Evolutionary conservation across 108 stramenopile species (phyloP).

Genomic region (Pseudonitzschia delicatissima): DNA sequence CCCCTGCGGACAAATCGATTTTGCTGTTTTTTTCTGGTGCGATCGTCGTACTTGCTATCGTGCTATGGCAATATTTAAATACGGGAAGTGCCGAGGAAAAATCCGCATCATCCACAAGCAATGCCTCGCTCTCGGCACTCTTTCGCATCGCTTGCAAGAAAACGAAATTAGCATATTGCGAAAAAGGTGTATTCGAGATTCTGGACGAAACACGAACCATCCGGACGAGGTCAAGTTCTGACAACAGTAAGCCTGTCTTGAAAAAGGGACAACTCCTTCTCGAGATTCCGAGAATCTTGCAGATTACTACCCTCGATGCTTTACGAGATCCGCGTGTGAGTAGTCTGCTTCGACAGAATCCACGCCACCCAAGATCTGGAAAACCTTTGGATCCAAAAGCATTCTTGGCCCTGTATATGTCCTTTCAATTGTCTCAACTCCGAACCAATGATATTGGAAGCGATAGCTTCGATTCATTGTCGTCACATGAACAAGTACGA

Average conservation of each 20-base stretch:
- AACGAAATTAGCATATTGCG: not conserved
- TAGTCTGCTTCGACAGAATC: not conserved
- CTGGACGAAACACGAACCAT: not conserved
- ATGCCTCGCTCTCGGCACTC: not conserved
- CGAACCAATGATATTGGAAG: not conserved
- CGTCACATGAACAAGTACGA: not conserved
- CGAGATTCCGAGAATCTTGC: not conserved
- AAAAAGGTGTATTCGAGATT: not conserved
- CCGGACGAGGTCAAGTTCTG: too few relatives aligned
- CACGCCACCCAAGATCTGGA: not conserved
- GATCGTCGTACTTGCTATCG: too few relatives aligned
- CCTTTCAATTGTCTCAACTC: not conserved
- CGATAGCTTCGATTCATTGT: not conserved
- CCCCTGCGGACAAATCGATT: too few relatives aligned
- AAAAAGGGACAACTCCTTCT: not conserved
- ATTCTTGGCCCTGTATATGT: conserved; percentile 4
- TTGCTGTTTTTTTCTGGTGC: too few relatives aligned
- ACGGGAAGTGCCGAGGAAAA: too few relatives aligned
- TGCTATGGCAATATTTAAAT: too few relatives aligned
- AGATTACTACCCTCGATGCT: conserved; percentile 7
- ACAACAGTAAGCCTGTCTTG: too few relatives aligned
- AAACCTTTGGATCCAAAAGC: conserved; percentile 1
- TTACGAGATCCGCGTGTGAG: not conserved
- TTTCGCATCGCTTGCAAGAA: not conserved
- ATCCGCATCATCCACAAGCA: too few relatives aligned